Evolutionary conservation across 2,329 filamentous ascomycete species (phyloP).

Genomic region (Byssoonygena ceratinophila): DNA sequence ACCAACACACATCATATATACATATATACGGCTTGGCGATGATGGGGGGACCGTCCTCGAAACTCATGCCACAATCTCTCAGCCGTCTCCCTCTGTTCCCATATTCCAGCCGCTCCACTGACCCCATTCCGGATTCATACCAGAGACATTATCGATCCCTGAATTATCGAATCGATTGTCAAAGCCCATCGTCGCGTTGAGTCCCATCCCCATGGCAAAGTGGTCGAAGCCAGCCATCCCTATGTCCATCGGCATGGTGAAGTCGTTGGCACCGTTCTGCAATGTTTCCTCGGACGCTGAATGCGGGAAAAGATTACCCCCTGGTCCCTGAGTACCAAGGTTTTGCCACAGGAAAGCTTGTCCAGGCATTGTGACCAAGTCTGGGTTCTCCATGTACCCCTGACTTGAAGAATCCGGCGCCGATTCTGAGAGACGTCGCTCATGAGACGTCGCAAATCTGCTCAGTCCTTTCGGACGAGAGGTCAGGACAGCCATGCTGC

Average conservation of each 20-base stretch:
- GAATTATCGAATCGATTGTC: background rate
- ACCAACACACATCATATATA: background rate
- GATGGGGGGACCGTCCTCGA: background rate
- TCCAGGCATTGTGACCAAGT: slow-evolving; percentile 34
- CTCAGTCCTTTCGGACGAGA: slow-evolving; percentile 11
- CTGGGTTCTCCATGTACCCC: slow-evolving; percentile 29
- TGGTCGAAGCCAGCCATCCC: slow-evolving; percentile 21
- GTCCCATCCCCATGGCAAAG: slow-evolving; percentile 19
- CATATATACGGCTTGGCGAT: background rate
- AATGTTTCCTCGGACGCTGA: slow-evolving; percentile 21
- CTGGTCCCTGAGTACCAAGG: slow-evolving; percentile 18
- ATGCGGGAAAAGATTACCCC: slow-evolving; percentile 15
- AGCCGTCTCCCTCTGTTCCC: slow-evolving; percentile 4
- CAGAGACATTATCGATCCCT: background rate
- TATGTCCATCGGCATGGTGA: slow-evolving; percentile 19
- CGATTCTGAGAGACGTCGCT: slow-evolving; percentile 4
- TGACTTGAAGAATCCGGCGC: slow-evolving; percentile 10
- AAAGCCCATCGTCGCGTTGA: slow-evolving; percentile 18
- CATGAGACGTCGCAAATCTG: background rate
- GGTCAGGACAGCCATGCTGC: background rate
- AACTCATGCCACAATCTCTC: background rate
- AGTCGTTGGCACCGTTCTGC: slow-evolving; percentile 19
- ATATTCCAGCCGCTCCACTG: slow-evolving; percentile 14
- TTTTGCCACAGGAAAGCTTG: slow-evolving; percentile 35
- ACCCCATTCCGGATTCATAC: slow-evolving; percentile 11